Percentiles rank a stretch among this genome's conserved stretches.
These are phyloP conservation scores for Mycosphaerella sp. DNA, from an alignment of 2,329 filamentous ascomycete species.

Conservation along the genomic window DNA sequence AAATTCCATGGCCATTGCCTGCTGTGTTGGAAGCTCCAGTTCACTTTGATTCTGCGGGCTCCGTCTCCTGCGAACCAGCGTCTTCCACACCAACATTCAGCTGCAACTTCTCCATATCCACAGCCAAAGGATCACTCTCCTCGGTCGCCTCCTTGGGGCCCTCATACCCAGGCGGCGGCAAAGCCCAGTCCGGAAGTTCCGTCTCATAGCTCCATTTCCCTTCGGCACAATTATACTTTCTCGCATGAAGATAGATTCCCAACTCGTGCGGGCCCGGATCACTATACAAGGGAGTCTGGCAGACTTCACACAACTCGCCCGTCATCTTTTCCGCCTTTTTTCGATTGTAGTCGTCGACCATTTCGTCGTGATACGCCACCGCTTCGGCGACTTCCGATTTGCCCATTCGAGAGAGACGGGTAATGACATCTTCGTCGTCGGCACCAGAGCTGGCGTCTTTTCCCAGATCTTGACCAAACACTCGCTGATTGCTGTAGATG, in stretches of 20 bases:
- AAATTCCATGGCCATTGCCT: no score
- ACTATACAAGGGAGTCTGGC: conserved; percentile 82
- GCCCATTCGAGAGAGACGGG: conserved; percentile 78
- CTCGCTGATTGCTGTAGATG: conserved; percentile 89
- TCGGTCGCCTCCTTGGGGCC: conserved; percentile 62
- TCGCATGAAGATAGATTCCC: conserved; percentile 87
- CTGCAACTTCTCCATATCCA: conserved; percentile 38
- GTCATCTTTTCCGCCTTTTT: conserved; percentile 91
- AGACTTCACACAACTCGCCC: conserved; percentile 71
- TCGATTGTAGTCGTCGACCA: conserved; percentile 85
- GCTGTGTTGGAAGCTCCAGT: no score
- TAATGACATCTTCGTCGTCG: conserved; percentile 84
- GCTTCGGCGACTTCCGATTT: conserved; percentile 89
- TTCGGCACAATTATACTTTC: conserved; percentile 76
- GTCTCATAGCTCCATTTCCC: conserved; percentile 86
- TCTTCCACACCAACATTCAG: background rate
- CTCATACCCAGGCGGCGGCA: conserved; percentile 65
- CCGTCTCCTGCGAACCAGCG: no score
- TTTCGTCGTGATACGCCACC: conserved; percentile 86
- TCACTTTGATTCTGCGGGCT: no score
- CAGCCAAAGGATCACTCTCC: conserved; percentile 43
- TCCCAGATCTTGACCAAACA: conserved; percentile 79
- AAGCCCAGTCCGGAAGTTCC: conserved; percentile 74
- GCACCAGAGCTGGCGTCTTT: conserved; percentile 59
- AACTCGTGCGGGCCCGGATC: conserved; percentile 88